Conservation (phyloP, 2,329 filamentous ascomycete genomes). For the Verticillium alfalfae region DNA sequence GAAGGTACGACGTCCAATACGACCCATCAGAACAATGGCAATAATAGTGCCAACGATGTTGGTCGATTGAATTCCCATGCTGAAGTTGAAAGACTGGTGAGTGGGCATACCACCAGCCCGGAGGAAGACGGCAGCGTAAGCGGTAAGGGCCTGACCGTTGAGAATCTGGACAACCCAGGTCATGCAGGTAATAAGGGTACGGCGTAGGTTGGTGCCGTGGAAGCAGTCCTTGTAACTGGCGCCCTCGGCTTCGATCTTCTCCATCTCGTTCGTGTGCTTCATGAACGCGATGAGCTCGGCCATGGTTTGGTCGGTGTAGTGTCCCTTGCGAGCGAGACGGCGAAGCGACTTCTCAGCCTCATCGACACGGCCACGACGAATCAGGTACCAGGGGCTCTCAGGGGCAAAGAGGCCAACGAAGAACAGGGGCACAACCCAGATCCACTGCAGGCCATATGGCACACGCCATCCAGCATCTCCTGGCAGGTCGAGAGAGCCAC, state of each 20-base stretch:
- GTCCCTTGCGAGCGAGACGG: constrained; percentile 35
- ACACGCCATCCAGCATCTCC: constrained; percentile 20
- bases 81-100: constrained; percentile 28
- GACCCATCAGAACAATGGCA: constrained; percentile 30
- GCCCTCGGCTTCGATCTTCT: constrained; percentile 17
- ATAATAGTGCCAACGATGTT: constrained; percentile 32
- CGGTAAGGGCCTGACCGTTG: constrained; percentile 27
- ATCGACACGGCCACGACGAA: constrained; percentile 30
- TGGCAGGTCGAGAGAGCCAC: constrained; percentile 22
- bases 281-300: constrained; percentile 36
- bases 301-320: constrained; percentile 31
- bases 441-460: constrained; percentile 16
- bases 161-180: constrained; percentile 32
- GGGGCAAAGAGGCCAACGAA: constrained; percentile 33
- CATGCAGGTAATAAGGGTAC: constrained; percentile 30
- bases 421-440: constrained; percentile 30
- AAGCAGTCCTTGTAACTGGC: constrained; percentile 38
- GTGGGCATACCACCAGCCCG: constrained; percentile 31
- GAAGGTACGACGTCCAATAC: constrained; percentile 31
- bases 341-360: constrained; percentile 29
- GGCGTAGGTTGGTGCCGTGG: constrained; percentile 29
- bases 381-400: constrained; percentile 42
- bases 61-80: constrained; percentile 42
- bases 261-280: constrained; percentile 33
- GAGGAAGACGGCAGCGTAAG: constrained; percentile 32